Percentiles rank a stretch among this genome's conserved stretches.
phyloP scores from a whole-genome alignment of 768 basidiomycete species.

The Trametes elegans region DNA sequence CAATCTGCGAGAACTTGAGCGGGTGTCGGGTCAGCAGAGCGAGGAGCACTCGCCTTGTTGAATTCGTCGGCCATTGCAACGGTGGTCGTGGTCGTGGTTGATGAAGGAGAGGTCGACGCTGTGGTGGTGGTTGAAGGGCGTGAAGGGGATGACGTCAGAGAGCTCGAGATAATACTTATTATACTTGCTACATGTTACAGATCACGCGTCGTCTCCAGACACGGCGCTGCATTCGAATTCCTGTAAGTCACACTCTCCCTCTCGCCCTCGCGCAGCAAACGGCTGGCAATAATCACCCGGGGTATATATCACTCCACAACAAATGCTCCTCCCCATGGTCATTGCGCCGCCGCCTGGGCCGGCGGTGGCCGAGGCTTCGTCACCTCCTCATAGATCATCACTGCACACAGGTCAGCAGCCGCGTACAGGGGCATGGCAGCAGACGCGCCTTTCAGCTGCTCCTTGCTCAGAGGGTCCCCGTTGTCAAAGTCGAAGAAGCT shows the following conservation, averaged over 20 bases:
- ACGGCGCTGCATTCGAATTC: too few relatives aligned
- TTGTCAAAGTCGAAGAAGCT: constrained; percentile 85
- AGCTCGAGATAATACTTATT: constrained; percentile 1
- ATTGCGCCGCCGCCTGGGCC: constrained; percentile 6
- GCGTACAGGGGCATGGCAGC: neutral
- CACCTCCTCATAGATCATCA: constrained; percentile 35
- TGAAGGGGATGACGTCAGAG: constrained; percentile 5
- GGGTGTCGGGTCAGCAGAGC: neutral
- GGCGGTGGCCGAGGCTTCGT: constrained; percentile 22
- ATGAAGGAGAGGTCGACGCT: neutral
- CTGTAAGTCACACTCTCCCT: too few relatives aligned
- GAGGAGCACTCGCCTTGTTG: neutral
- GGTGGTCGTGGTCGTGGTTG: neutral
- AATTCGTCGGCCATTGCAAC: neutral
- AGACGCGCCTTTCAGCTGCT: constrained; percentile 61
- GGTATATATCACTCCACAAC: neutral
- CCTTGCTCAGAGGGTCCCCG: constrained; percentile 61
- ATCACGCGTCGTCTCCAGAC: too few relatives aligned
- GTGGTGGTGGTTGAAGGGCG: neutral
- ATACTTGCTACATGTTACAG: constrained; percentile 17
- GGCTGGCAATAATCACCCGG: neutral
- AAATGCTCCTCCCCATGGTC: neutral
- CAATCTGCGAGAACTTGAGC: constrained; percentile 16
- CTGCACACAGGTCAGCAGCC: constrained; percentile 16
- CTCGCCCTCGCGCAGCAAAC: too few relatives aligned